Conservation (phyloP, 140 eudicot species). For the Stevia rebaudiana region DNA sequence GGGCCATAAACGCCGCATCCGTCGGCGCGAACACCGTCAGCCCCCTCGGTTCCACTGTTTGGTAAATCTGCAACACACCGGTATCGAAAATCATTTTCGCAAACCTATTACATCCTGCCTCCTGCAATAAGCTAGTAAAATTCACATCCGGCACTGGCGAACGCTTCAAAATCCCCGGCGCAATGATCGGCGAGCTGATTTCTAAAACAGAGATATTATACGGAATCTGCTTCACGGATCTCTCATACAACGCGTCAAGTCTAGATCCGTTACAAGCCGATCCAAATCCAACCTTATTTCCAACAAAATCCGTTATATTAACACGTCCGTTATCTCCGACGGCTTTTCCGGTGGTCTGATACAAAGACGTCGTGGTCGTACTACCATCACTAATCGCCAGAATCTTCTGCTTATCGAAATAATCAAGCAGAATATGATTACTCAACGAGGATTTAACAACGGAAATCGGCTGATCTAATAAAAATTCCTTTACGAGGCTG, state of each 20-base stretch:
- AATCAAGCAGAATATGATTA: constrained; percentile 51
- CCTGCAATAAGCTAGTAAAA: constrained; percentile 43
- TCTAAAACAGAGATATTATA: constrained; percentile 55
- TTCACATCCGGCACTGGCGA: constrained; percentile 32
- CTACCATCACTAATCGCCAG: constrained; percentile 37
- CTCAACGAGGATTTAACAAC: constrained; percentile 36
- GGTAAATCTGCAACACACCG: constrained; percentile 51
- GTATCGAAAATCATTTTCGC: constrained; percentile 26
- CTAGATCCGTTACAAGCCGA: constrained; percentile 34
- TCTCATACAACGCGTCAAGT: constrained; percentile 26
- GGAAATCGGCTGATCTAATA: constrained; percentile 30
- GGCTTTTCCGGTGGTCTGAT: constrained; percentile 56
- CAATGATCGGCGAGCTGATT: constrained; percentile 48
- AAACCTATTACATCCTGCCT: constrained; percentile 63
- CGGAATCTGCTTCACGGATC: constrained; percentile 35
- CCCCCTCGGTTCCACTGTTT: constrained; percentile 31
- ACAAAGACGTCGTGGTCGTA: constrained; percentile 38
- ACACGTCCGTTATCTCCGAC: constrained; percentile 31
- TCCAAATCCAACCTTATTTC: constrained; percentile 45
- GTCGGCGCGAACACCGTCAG: constrained; percentile 78
- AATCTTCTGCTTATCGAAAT: constrained; percentile 41
- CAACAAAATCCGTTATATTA: constrained; percentile 50
- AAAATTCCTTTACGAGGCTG: constrained; percentile 17
- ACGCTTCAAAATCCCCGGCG: constrained; percentile 26
- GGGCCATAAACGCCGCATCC: constrained; percentile 46